Conservation (phyloP, 768 basidiomycete genomes). For the Trametes meyenii region DNA sequence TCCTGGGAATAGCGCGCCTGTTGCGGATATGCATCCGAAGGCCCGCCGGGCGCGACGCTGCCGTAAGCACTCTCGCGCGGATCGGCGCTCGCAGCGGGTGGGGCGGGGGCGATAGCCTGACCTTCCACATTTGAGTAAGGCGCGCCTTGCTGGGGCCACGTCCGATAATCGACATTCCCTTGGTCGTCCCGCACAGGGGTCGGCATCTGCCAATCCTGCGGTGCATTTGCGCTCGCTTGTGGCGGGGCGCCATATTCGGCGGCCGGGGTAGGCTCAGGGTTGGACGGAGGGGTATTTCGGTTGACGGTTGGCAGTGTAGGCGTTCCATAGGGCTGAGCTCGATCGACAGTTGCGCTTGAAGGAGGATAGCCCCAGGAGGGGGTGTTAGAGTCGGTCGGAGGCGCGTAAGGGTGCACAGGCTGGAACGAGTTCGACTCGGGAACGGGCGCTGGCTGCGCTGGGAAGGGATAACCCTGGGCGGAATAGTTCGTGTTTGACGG, state of each 20-base stretch:
- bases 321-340: conserved; percentile 45
- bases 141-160: conserved; percentile 28
- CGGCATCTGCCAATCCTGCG: conserved; percentile 29
- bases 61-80: conserved; percentile 26
- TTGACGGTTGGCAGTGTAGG: conserved; percentile 53
- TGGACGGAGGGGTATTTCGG: conserved; percentile 37
- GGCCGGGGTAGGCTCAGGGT: conserved; percentile 15
- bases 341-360: conserved; percentile 37
- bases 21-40: conserved; percentile 21
- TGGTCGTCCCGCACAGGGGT: conserved; percentile 27
- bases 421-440: conserved; percentile 47
- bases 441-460: conserved; percentile 43
- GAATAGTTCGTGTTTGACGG: conserved; percentile 45
- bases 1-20: conserved; percentile 26
- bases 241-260: conserved; percentile 26
- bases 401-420: conserved; percentile 41
- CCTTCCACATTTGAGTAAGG: conserved; percentile 27
- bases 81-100: conserved; percentile 18
- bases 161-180: conserved; percentile 26
- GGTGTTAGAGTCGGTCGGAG: conserved; percentile 43
- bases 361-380: conserved; percentile 60
- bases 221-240: conserved; percentile 19
- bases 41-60: conserved; percentile 19
- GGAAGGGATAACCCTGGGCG: conserved; percentile 47
- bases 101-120: conserved; percentile 19